Base-by-base conservation (phyloP, 805 yeast species). In the Candida schatavii region DNA sequence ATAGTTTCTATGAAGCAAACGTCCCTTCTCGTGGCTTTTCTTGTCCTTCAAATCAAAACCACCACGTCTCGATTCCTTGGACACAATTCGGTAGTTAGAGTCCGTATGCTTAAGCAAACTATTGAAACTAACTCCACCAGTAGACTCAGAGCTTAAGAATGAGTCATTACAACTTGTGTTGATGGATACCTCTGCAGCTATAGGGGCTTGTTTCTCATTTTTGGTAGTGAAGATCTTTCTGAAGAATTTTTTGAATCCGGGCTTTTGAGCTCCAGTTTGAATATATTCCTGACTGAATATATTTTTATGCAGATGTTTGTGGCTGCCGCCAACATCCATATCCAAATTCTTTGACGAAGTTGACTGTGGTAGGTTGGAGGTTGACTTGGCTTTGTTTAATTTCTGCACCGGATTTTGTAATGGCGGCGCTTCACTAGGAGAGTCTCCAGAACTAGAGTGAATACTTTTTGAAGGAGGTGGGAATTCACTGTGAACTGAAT, bases 161-260 rank as follows among this genome's bases (percentile, higher is more conserved):
- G 29, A 23, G 20, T 17, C 17, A n/a, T 30, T 38, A 10, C 34
- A 38, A 26, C 35, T 38, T 23, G 29, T 38, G n/a, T 26, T 20
- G 23, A 31, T 29, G 23, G 41, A 31, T 5, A 30, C 41, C 17
- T 22, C 29, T n/a, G 21, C 22, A 9, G 35, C 26, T 15, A 22
- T 30, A 20, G 35, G 41, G 15, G 21, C 15, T 9, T 15, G 11
- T 25, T n/a, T 18, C 31, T 30, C 37, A 13, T n/a, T 25, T 21
- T 31, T 25, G 7, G 22, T 26, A 22, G 36, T 22, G 35, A 39
- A 31, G 9, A 32, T 21, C 28, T 39, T 39, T 36, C 31, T 32
- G 36, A 39, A 22, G 21, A 39, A 26, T 5, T 18, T 31, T 14
- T 39, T 32, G 18, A 32, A 39, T 21, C 33, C 33, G 7, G 36